These are phyloP conservation scores for Coniferiporia weirii DNA, from an alignment of 1,284 basidiomycete genomes.

Conservation along the genomic window DNA sequence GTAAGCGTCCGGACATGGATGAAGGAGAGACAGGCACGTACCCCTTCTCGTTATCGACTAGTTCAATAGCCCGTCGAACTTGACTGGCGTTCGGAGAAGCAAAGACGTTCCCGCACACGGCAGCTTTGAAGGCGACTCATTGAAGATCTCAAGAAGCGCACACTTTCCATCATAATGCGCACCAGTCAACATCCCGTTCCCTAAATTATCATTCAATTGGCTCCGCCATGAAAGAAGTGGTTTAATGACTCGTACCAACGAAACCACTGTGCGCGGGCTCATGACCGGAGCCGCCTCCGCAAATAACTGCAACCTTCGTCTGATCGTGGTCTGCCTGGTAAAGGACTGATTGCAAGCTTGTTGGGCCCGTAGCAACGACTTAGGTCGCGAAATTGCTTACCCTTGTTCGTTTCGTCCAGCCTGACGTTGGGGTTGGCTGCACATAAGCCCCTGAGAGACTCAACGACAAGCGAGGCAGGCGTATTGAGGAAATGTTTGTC, in stretches of 20 bases:
- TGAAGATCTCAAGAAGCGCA: constrained; percentile 4
- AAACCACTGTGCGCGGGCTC: constrained; percentile 85
- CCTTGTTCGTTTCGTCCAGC: constrained; percentile 63
- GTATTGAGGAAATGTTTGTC: constrained; percentile 76
- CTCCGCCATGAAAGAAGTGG: not conserved
- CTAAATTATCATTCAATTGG: constrained; percentile 30
- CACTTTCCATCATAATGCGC: constrained; percentile 18
- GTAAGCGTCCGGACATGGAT: constrained; percentile 10
- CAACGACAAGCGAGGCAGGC: constrained; percentile 64
- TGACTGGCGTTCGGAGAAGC: constrained; percentile 85
- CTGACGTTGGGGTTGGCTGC: constrained; percentile 65
- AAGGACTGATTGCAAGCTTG: constrained; percentile 44
- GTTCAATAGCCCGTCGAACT: constrained; percentile 73
- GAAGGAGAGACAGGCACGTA: constrained; percentile 28
- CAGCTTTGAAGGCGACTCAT: constrained; percentile 39
- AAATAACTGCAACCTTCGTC: constrained; percentile 76
- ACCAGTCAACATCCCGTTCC: constrained; percentile 76
- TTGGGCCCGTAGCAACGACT: constrained; percentile 2
- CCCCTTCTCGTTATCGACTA: constrained; percentile 77
- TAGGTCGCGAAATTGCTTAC: constrained; percentile 30
- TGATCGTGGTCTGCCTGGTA: constrained; percentile 51
- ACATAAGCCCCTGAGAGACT: constrained; percentile 72
- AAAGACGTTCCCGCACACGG: constrained; percentile 84
- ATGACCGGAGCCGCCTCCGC: constrained; percentile 88
- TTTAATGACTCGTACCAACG: constrained; percentile 44